phyloP scores from a whole-genome alignment of 352 stramenopile species.

The Pythium diclinum region DNA sequence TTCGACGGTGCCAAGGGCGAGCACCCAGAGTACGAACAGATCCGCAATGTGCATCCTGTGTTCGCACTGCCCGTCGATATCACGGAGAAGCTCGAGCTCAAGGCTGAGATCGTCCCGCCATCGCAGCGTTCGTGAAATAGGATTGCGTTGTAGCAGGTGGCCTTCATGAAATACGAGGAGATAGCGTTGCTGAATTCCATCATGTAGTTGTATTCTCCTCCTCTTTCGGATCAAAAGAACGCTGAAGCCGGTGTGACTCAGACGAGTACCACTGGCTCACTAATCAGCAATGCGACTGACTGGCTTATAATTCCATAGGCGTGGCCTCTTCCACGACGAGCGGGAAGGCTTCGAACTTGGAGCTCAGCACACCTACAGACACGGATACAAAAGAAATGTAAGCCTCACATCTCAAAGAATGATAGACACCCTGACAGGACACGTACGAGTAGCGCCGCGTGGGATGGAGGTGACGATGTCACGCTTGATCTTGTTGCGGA shows the following conservation, averaged over 20 bases:
- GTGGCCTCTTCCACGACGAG: slow-evolving; percentile 73
- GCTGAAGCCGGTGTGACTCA: neutral
- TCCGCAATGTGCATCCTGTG: slow-evolving; percentile 92
- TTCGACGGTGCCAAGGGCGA: slow-evolving; percentile 70
- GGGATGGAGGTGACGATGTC: slow-evolving; percentile 81
- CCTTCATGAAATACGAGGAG: neutral
- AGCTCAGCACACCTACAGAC: slow-evolving; percentile 55
- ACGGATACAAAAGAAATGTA: neutral
- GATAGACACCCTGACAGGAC: neutral
- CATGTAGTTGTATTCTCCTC: slow-evolving; percentile 3
- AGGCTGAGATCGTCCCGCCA: slow-evolving; percentile 59
- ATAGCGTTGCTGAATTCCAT: neutral
- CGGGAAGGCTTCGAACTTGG: slow-evolving; percentile 70
- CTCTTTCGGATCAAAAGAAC: slow-evolving; percentile 4
- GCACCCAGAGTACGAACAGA: slow-evolving; percentile 57
- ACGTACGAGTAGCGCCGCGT: slow-evolving; percentile 76
- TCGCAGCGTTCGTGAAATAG: slow-evolving; percentile 6
- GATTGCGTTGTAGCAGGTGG: neutral
- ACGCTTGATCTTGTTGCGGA: slow-evolving; percentile 86
- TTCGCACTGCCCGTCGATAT: slow-evolving; percentile 94
- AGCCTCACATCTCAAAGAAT: neutral
- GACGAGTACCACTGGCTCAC: neutral
- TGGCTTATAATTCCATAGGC: slow-evolving; percentile 72
- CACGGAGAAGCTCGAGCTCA: slow-evolving; percentile 83
- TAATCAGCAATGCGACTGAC: neutral